Evolutionary conservation across 495 filamentous ascomycete genomes (phyloP), one percentile per base, ranked within the genome.

Genomic region (Cudoniella acicularis): DNA sequence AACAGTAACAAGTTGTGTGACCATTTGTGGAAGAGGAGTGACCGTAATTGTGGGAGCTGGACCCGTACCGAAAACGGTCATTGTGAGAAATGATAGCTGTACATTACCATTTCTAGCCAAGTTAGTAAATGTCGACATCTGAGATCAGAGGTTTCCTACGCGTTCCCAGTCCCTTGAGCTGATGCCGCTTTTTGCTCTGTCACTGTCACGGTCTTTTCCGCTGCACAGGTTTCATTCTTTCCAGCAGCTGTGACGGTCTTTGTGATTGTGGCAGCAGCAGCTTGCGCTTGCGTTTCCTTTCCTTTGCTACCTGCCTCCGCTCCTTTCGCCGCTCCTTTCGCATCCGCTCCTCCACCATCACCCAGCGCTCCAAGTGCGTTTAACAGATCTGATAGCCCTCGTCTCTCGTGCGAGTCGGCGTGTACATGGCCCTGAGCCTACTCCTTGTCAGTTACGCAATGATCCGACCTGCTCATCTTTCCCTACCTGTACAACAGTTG

Each of bases 11-110:
- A 26, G 13, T 61, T 70, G 67, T 23, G 76, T 77, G 17, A 76
- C 57, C n/a, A 73, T 77, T 9, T 67, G 67, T 13, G 72, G 70
- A 18, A 73, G 62, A 1, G 72, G 73, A 2, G 74, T 77, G 58
- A 75, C 66, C 46, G 75, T 78, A 27, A 73, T 66, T 10, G 75
- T 75, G 9, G 68, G 64, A 24, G 64, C 62, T 20, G 52, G 17
- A 49, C 72, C 74, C 22, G 67, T 68, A 6, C 43, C 67, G 54
- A 68, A 71, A 24, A 73, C 62, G 16, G 72, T 75, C n/a, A 63
- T 70, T 20, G 73, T 75, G 10, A 75, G 22, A 57, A 75, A 70
- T 2, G 73, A 72, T 3, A 74, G 61, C 57, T 74, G 71, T 18
- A 62, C 51, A 26, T 52, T 17, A 20, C 30, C 30, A 36, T 52